Evolutionary conservation across 2,329 filamentous ascomycete genomes (phyloP), one percentile per base, ranked within the genome.

Genomic region (Rhexocercosporidium sp.): DNA sequence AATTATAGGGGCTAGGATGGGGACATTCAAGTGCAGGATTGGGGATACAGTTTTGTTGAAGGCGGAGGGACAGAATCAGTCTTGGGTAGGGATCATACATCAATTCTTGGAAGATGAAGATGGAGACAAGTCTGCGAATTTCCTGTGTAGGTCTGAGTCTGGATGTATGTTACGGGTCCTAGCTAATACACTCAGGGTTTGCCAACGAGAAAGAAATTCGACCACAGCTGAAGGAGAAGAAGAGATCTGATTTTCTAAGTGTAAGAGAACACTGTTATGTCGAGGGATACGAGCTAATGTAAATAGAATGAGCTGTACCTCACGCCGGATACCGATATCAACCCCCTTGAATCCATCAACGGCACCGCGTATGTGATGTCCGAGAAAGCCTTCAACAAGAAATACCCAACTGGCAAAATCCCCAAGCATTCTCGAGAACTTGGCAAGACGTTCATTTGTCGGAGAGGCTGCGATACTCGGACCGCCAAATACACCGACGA

Each of bases 401-500:
- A 83, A 69, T 94, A 94, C 75, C 94, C 96, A 0, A 88, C 82
- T 39, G 94, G 93, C 31, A 90, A 87, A 70, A 85, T 96, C 2
- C 90, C 93, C 2, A 90, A 90, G 68, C 88, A 84, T 57, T 89
- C 92, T 1, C 87, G 86, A 62, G 91, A 94, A 73, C 89, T 88
- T 76, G 93, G 92, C 70, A 97, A 96, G 79, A 89, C 92, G 20
- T 98, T 98, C 75, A 81, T 98, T 59, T 98, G 96, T 76, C 90
- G 94, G 61, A 85, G 95, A 77, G 96, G 93, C 25, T 96, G 94
- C 75, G 97, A 96, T 76, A 92, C 92, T 14, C 85, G 94, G 66
- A 97, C 94, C 27, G 91, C 93, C 22, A 94, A 89, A 25, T 99
- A 98, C 77, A 97, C 95, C 0, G 89, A 96, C 16, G 94, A 97